These are phyloP conservation scores for Xylaria bambusicola DNA, from an alignment of 495 filamentous ascomycete genomes.

Conservation along the genomic window DNA sequence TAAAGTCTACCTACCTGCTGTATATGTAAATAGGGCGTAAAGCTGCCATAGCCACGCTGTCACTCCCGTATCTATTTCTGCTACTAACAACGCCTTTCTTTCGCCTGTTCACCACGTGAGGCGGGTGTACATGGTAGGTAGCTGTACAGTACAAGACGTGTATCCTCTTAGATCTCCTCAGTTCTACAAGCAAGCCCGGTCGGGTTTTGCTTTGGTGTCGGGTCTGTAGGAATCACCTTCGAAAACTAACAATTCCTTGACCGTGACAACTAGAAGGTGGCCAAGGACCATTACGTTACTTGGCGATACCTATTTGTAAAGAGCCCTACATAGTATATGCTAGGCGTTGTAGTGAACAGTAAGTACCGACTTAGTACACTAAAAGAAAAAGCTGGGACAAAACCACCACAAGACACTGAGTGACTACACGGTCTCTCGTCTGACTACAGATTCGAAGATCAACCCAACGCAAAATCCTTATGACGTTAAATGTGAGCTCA, in stretches of 20 bases:
- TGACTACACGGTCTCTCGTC: neutral
- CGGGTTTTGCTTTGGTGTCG: too few species aligned
- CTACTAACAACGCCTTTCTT: slow-evolving; percentile 6
- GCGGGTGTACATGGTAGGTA: neutral
- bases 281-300: neutral
- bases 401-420: neutral
- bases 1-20: neutral
- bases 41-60: slow-evolving; percentile 9
- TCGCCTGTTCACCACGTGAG: neutral
- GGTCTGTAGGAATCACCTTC: neutral
- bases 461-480: slow-evolving; percentile 8
- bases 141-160: too few species aligned
- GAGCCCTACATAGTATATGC: too few species aligned
- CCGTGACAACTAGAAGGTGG: neutral
- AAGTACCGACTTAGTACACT: too few species aligned
- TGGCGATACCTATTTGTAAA: neutral
- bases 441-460: neutral
- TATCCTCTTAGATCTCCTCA: too few species aligned
- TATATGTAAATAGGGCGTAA: too few species aligned
- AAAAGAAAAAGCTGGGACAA: neutral
- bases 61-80: neutral
- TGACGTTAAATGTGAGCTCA: slow-evolving; percentile 4
- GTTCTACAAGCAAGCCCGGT: too few species aligned
- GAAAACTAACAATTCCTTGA: neutral
- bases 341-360: too few species aligned